These are phyloP conservation scores for Blepharisma japonicum DNA, from an alignment of 73 alveolate species.

Conservation along the genomic window DNA sequence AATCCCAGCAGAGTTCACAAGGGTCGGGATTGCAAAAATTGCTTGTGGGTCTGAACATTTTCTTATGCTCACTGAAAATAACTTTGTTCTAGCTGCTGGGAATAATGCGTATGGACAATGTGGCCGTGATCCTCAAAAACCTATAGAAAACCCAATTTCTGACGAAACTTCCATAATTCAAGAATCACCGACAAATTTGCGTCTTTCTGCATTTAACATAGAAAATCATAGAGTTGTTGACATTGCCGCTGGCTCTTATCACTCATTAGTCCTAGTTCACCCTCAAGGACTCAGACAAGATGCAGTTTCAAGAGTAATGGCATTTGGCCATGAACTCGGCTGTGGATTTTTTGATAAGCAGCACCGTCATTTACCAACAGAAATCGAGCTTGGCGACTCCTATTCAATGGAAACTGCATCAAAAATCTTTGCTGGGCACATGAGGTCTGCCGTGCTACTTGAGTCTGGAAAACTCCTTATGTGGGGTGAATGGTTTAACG, in stretches of 20 bases:
- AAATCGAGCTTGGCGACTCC: neutral
- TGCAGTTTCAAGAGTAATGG: neutral
- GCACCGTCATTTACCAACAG: slow-evolving; percentile 22
- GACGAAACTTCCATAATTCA: too few relatives aligned
- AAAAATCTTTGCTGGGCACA: neutral
- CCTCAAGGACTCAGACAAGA: neutral
- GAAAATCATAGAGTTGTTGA: neutral
- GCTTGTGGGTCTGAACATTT: slow-evolving; percentile 24
- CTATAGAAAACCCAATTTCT: neutral
- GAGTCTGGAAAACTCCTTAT: neutral
- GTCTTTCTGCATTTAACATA: neutral
- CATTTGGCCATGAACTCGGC: slow-evolving; percentile 32
- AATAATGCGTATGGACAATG: slow-evolving; percentile 22
- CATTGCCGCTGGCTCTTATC: slow-evolving; percentile 26
- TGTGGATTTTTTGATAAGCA: slow-evolving; percentile 19
- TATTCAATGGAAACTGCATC: neutral
- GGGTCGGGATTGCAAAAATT: neutral
- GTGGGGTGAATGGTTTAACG: slow-evolving; percentile 31
- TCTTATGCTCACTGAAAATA: slow-evolving; percentile 4
- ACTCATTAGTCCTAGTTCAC: neutral
- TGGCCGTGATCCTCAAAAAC: neutral
- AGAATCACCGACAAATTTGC: neutral
- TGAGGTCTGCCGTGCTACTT: slow-evolving; percentile 14
- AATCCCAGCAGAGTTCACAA: neutral
- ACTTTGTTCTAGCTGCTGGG: slow-evolving; percentile 16